These are phyloP conservation scores for Hericium rajendrae DNA, from an alignment of 768 basidiomycete genomes.

Conservation along the genomic window DNA sequence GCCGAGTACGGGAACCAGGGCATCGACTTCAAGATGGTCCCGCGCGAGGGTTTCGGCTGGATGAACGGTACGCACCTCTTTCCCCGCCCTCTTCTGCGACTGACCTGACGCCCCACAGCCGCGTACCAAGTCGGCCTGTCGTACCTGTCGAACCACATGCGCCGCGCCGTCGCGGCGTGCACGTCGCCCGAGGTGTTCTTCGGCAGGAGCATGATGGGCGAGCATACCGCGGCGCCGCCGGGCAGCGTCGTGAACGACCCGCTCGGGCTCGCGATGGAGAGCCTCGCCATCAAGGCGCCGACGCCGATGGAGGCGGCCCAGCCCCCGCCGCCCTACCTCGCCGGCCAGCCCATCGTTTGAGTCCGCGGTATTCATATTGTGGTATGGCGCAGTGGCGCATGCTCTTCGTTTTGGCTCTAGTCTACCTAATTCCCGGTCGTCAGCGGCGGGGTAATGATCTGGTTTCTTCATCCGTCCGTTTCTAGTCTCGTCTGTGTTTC, in stretches of 20 bases:
- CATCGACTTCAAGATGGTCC: constrained; percentile 95
- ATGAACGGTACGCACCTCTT: constrained; percentile 66
- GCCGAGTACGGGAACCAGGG: constrained; percentile 97
- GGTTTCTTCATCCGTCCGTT: too few species aligned
- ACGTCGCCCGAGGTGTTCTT: constrained; percentile 91
- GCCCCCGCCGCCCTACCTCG: not conserved
- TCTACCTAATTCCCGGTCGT: too few species aligned
- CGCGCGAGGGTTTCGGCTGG: constrained; percentile 97
- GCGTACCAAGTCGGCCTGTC: constrained; percentile 96
- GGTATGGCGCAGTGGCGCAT: too few species aligned
- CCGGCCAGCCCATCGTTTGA: too few species aligned
- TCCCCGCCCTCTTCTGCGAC: not conserved
- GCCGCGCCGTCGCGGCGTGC: constrained; percentile 90
- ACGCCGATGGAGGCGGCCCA: constrained; percentile 6
- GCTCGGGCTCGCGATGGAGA: constrained; percentile 31
- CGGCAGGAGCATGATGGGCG: constrained; percentile 30
- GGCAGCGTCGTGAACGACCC: constrained; percentile 25
- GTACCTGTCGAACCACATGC: constrained; percentile 88
- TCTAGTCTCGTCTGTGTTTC: too few species aligned
- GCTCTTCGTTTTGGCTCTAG: too few species aligned
- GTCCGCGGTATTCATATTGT: too few species aligned
- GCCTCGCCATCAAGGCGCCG: constrained; percentile 12
- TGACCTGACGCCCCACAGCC: constrained; percentile 35
- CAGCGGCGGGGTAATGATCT: too few species aligned
- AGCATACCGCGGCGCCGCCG: constrained; percentile 25